Conservation (phyloP, 2,329 filamentous ascomycete genomes). For the Lasiodiplodia theobromae region DNA sequence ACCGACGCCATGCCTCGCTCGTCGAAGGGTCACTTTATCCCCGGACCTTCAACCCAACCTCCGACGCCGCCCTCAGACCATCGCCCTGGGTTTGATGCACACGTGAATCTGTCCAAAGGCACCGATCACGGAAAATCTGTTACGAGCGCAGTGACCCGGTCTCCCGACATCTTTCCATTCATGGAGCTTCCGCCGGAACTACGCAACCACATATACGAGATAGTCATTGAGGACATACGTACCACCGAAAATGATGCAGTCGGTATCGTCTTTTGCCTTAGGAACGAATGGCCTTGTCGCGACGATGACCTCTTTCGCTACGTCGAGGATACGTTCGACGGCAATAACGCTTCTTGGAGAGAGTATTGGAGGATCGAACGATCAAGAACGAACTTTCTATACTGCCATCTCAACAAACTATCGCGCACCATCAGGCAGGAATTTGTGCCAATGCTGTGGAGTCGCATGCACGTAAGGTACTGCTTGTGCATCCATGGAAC, state of each 20-base stretch:
- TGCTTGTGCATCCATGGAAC: too few species aligned
- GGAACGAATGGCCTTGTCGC: too few species aligned
- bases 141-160: neutral
- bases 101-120: neutral
- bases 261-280: too few species aligned
- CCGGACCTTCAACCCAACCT: neutral
- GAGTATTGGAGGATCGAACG: too few species aligned
- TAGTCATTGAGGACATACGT: neutral
- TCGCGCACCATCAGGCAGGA: neutral
- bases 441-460: neutral
- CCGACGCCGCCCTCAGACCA: neutral
- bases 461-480: neutral
- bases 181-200: conserved; percentile 1
- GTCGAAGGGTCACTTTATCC: neutral
- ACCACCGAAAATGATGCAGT: neutral
- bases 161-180: neutral
- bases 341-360: too few species aligned
- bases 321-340: too few species aligned
- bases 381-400: neutral
- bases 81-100: too few species aligned
- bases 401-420: neutral
- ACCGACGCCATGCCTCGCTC: neutral
- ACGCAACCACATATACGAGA: neutral
- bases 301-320: too few species aligned
- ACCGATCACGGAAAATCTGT: neutral